These are phyloP conservation scores for Groenewaldozyma sp. DNA, from an alignment of 1,139 yeast genomes.

Conservation along the genomic window DNA sequence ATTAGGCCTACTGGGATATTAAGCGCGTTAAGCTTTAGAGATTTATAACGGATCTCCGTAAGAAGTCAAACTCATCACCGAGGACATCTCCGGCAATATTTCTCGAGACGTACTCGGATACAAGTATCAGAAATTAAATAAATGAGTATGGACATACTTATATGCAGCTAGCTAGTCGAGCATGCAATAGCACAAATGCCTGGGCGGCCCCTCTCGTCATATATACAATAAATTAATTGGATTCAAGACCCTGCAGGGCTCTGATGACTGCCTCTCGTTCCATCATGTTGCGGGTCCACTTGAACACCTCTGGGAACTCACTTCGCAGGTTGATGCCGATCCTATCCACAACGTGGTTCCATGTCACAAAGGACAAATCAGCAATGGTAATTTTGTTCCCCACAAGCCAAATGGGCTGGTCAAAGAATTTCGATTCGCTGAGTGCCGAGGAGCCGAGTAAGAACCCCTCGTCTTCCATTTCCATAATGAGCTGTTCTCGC, in stretches of 20 bases:
- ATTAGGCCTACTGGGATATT: no score
- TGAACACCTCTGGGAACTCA: slow-evolving; percentile 92
- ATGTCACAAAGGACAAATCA: slow-evolving; percentile 86
- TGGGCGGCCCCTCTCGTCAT: no score
- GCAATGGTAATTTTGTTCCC: slow-evolving; percentile 89
- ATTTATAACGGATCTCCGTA: no score
- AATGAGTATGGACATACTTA: no score
- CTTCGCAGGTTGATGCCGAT: slow-evolving; percentile 79
- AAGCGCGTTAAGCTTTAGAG: no score
- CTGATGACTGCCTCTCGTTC: slow-evolving; percentile 29
- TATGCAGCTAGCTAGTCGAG: no score
- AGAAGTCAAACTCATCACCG: no score
- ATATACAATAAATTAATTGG: neutral
- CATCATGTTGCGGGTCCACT: slow-evolving; percentile 58
- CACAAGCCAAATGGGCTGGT: slow-evolving; percentile 91
- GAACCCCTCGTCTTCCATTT: slow-evolving; percentile 78
- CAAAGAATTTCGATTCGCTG: slow-evolving; percentile 78
- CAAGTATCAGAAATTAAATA: no score
- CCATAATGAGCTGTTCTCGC: slow-evolving; percentile 85
- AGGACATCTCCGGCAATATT: no score
- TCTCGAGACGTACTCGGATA: no score
- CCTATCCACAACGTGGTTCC: slow-evolving; percentile 93
- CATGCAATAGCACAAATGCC: no score
- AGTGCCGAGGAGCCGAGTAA: slow-evolving; percentile 84
- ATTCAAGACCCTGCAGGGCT: slow-evolving; percentile 27